Evolutionary conservation across 768 basidiomycete species (phyloP).

Genomic region (Fistulinella prunicolor): DNA sequence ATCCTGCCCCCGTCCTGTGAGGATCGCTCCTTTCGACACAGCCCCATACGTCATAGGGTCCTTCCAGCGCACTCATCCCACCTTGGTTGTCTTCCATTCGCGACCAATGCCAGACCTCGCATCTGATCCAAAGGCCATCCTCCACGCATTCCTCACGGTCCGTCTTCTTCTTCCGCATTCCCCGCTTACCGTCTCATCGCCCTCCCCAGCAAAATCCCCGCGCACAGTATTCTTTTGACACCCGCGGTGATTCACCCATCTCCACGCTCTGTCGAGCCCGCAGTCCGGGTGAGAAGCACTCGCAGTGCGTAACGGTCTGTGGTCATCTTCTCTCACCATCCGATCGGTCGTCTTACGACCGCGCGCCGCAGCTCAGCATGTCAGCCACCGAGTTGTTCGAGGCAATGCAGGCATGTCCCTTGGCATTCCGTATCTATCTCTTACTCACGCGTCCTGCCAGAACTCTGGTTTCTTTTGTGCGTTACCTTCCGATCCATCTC

Average conservation of each 20-base stretch:
- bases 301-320: constrained; percentile 58
- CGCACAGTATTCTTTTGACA: constrained; percentile 59
- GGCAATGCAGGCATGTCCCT: constrained; percentile 62
- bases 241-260: constrained; percentile 48
- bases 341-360: constrained; percentile 13
- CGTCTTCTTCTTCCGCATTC: constrained; percentile 8
- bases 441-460: constrained; percentile 34
- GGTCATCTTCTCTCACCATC: not conserved
- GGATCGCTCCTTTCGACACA: constrained; percentile 4
- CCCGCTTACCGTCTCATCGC: constrained; percentile 1
- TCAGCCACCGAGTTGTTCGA: constrained; percentile 59
- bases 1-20: not conserved
- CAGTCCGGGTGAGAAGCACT: constrained; percentile 29
- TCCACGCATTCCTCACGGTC: constrained; percentile 45
- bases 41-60: constrained; percentile 26
- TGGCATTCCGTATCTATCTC: not conserved
- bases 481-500: constrained; percentile 60
- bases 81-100: constrained; percentile 14
- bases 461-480: constrained; percentile 67
- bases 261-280: constrained; percentile 59
- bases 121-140: constrained; percentile 27
- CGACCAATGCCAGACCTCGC: constrained; percentile 16
- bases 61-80: not conserved
- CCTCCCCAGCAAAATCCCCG: constrained; percentile 31
- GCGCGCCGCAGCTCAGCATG: constrained; percentile 51